Percentiles rank a stretch among this genome's conserved stretches.
phyloP scores from a whole-genome alignment of 2,329 filamentous ascomycete genomes.

The Trichoderma hamatum region DNA sequence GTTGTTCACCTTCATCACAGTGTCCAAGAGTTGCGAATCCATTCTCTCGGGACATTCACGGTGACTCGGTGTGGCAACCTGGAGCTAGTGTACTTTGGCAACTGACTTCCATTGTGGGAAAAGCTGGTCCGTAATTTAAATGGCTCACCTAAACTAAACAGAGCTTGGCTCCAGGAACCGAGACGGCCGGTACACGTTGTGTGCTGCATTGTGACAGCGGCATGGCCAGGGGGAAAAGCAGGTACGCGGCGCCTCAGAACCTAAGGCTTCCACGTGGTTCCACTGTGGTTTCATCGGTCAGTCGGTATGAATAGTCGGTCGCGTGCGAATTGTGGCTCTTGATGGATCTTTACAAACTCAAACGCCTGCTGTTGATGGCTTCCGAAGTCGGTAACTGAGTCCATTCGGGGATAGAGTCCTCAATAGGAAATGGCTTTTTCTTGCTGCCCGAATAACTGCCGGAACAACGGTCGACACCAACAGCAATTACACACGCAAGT shows the following conservation, averaged over 20 bases:
- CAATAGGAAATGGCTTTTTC: neutral
- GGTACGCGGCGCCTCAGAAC: constrained; percentile 15
- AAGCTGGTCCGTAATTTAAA: constrained; percentile 12
- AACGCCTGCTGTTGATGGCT: constrained; percentile 6
- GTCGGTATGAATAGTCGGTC: neutral
- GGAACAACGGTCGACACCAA: neutral
- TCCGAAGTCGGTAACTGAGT: constrained; percentile 10
- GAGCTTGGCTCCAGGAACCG: constrained; percentile 23
- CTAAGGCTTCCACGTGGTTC: constrained; percentile 17
- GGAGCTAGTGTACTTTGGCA: constrained; percentile 12
- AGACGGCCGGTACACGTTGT: neutral
- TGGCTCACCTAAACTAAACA: constrained; percentile 22
- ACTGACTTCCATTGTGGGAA: constrained; percentile 19
- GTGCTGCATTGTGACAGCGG: constrained; percentile 13
- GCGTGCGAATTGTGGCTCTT: constrained; percentile 7
- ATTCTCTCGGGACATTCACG: constrained; percentile 4
- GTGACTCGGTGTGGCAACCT: constrained; percentile 21
- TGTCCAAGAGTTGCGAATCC: neutral
- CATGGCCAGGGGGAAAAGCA: constrained; percentile 16
- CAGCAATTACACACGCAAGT: neutral
- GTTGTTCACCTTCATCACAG: constrained; percentile 6
- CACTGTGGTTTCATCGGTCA: neutral
- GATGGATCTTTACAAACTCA: constrained; percentile 17
- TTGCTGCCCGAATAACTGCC: neutral
- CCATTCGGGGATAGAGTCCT: neutral